Evolutionary conservation across 805 yeast genomes (phyloP), one percentile per base, ranked within the genome.

Genomic region (Candida coquimbonensis): DNA sequence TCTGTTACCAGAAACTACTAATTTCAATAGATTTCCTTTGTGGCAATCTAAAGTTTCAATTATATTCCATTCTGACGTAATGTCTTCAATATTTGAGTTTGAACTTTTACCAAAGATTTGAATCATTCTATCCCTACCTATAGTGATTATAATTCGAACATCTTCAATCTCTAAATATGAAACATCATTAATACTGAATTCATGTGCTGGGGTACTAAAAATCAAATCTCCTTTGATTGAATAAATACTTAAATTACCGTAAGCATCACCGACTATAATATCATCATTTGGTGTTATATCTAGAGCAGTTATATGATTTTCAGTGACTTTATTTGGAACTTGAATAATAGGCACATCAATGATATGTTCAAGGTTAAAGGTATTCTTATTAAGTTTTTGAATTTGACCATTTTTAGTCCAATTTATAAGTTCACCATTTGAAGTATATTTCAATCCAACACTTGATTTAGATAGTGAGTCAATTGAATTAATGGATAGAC

Each of bases 41-140:
- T 79, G 87, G 7, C 72, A 64, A 1, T 76, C 74, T n/a, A 83
- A 54, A 0, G 89, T 83, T 53, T 81, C 84, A 39, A 71, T 58
- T 5, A 83, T 61, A 6, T 64, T 68, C 86, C 87, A 82, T 0
- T 51, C 40, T 34, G 26, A 24, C 9, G 46, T 37, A 16, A 46
- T 56, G 36, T 56, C 66, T 48, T 40, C 59, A 38, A 33, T 49
- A 16, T 12, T 47, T 13, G 36, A 45, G 19, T 31, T 38, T 1
- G 31, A n/a, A 1, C 39, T 31, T 9, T 44, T 63, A 13, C 57
- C 54, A 48, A 77, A 77, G 0, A 81, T 56, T 56, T 81, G 87
- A 29, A 81, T 72, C 68, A 80, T 81, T 43, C 87, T 56, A 56
- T 81, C 87, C 37, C 87, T 61, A 1, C 83, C 76, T 26, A 75